Evolutionary conservation across 306 rosid species (phyloP).

Genomic region (Cyclanthera cordifolia): DNA sequence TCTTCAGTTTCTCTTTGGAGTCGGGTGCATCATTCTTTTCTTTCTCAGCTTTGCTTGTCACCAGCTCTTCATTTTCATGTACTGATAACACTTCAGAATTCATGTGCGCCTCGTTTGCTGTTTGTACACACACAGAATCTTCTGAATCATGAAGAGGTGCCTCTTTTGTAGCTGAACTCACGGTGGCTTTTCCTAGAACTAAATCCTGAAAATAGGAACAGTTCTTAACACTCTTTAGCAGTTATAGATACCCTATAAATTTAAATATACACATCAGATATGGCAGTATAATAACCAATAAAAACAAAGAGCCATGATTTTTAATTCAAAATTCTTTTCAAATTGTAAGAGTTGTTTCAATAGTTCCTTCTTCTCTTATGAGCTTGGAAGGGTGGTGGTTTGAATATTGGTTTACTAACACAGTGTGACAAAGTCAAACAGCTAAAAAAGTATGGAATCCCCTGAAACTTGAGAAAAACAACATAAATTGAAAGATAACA

Average conservation of each 20-base stretch:
- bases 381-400: neutral
- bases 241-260: neutral
- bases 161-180: conserved; percentile 21
- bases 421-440: neutral
- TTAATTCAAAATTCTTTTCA: neutral
- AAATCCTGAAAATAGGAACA: conserved; percentile 43
- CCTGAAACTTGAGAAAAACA: conserved; percentile 1
- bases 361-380: conserved; percentile 1
- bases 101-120: conserved; percentile 24
- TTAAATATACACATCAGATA: neutral
- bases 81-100: conserved; percentile 42
- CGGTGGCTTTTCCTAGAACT: conserved; percentile 20
- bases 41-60: conserved; percentile 28
- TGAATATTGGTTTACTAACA: neutral
- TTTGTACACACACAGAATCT: conserved; percentile 23
- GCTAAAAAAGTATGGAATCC: neutral
- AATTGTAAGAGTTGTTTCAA: neutral
- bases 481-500: neutral
- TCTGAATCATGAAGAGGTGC: conserved; percentile 25
- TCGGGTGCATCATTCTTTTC: conserved; percentile 30
- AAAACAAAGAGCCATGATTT: neutral
- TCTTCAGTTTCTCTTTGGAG: conserved; percentile 63
- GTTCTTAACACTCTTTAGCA: neutral
- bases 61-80: conserved; percentile 33
- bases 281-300: neutral